A percentile compares a stretch with the other conserved stretches of the same genome.
These are phyloP conservation scores for Lachnellula willkommii DNA, from an alignment of 2,329 filamentous ascomycete genomes.

Conservation along the genomic window DNA sequence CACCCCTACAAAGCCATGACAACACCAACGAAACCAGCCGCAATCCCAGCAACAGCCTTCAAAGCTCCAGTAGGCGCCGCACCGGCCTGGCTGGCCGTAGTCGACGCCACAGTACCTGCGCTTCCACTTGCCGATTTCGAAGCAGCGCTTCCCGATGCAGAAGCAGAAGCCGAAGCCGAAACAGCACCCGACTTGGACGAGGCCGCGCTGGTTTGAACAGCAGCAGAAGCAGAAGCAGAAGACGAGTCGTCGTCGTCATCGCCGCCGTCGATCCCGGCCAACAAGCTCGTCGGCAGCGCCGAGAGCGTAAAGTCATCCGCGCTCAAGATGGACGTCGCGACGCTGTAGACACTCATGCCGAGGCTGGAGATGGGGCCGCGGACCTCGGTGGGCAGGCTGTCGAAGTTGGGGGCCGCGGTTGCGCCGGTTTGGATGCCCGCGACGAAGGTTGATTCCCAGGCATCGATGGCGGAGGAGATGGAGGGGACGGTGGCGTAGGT, in stretches of 20 bases:
- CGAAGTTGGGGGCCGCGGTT: neutral
- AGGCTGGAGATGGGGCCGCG: slow-evolving; percentile 3
- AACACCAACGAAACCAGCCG: slow-evolving; percentile 6
- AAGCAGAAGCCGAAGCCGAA: neutral
- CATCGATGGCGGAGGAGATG: slow-evolving; percentile 1
- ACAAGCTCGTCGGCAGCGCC: too few species aligned
- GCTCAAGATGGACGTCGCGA: slow-evolving; percentile 5
- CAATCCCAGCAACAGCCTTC: neutral
- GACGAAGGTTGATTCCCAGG: neutral
- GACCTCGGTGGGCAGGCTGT: slow-evolving; percentile 6
- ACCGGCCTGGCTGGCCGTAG: neutral
- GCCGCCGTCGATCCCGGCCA: too few species aligned
- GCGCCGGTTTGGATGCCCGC: neutral
- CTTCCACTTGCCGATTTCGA: neutral
- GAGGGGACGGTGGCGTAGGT: slow-evolving; percentile 7
- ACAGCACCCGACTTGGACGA: neutral
- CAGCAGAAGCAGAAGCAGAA: too few species aligned
- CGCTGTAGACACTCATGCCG: neutral
- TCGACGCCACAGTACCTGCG: neutral
- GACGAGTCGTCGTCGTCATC: too few species aligned
- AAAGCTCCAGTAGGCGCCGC: neutral
- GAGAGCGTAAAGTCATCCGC: slow-evolving; percentile 5
- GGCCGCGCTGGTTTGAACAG: too few species aligned
- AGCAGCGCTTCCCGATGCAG: neutral
- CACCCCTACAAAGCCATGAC: slow-evolving; percentile 6